phyloP scores from a whole-genome alignment of 768 basidiomycete genomes.

The Boletus insuetus region DNA sequence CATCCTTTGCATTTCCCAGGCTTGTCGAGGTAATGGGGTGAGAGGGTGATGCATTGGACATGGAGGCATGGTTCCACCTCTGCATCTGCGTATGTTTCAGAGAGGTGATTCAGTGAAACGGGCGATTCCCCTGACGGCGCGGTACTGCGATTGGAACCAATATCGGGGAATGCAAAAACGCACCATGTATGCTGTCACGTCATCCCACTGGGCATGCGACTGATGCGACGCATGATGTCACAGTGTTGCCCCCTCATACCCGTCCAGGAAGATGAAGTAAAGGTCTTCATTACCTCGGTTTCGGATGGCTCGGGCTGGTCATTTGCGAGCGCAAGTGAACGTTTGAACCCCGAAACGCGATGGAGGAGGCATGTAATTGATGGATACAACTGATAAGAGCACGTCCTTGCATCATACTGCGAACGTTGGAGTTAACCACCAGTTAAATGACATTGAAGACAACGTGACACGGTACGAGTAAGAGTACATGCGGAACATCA shows the following conservation, averaged over 20 bases:
- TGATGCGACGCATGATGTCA: constrained; percentile 23
- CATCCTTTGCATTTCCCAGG: constrained; percentile 69
- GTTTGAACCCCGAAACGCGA: too few species aligned
- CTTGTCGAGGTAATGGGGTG: constrained; percentile 62
- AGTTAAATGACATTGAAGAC: too few species aligned
- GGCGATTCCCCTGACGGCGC: constrained; percentile 48
- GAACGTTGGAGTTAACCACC: too few species aligned
- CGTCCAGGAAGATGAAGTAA: constrained; percentile 36
- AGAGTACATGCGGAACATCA: too few species aligned
- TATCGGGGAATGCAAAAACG: background rate
- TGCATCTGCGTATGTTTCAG: background rate
- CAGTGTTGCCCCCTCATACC: constrained; percentile 52
- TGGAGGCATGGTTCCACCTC: constrained; percentile 9
- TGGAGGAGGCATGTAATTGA: too few species aligned
- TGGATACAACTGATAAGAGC: too few species aligned
- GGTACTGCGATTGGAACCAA: constrained; percentile 32
- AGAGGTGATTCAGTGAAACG: constrained; percentile 39
- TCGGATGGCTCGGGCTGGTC: too few species aligned
- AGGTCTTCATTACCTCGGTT: constrained; percentile 47
- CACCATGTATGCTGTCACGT: constrained; percentile 67
- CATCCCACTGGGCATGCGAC: constrained; percentile 55
- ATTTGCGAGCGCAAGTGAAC: too few species aligned
- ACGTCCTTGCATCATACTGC: too few species aligned
- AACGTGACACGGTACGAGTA: too few species aligned
- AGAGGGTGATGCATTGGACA: constrained; percentile 54